phyloP scores from a whole-genome alignment of 169 alveolate species.

The Pseudocohnilembus persalinus region DNA sequence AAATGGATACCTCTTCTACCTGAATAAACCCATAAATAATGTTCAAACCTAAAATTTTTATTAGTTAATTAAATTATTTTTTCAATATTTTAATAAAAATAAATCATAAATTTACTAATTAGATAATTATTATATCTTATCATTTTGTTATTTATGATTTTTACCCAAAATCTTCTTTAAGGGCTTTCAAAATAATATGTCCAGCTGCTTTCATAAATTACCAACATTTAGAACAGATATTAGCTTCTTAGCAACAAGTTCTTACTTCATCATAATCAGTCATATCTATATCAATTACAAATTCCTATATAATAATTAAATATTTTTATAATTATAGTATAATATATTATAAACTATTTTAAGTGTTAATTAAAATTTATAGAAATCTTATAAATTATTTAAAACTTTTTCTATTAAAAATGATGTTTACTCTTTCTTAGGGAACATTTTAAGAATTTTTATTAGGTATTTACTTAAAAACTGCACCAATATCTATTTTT shows the following conservation, averaged over 20 bases:
- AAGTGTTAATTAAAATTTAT: slow-evolving; percentile 17
- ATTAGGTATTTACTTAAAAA: slow-evolving; percentile 85
- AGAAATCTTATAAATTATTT: not conserved
- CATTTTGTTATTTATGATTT: not conserved
- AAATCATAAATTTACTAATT: too few species aligned
- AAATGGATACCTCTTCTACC: slow-evolving; percentile 99
- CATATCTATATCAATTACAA: slow-evolving; percentile 99
- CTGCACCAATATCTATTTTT: slow-evolving; percentile 95
- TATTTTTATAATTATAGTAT: slow-evolving; percentile 58
- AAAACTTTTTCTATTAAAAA: not conserved
- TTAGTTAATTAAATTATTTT: too few species aligned
- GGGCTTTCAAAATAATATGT: slow-evolving; percentile 75
- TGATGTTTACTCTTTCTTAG: slow-evolving; percentile 43
- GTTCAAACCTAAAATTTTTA: slow-evolving; percentile 89
- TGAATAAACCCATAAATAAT: slow-evolving; percentile 95
- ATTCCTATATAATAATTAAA: too few species aligned
- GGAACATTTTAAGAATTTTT: slow-evolving; percentile 68
- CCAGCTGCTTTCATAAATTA: slow-evolving; percentile 75
- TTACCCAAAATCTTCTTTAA: slow-evolving; percentile 91
- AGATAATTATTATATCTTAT: too few species aligned
- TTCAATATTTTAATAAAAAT: too few species aligned
- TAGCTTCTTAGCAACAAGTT: slow-evolving; percentile 97
- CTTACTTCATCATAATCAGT: slow-evolving; percentile 98
- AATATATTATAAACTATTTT: slow-evolving; percentile 41
- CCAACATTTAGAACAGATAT: slow-evolving; percentile 97